Percentiles rank a stretch among this genome's conserved stretches.
phyloP scores from a whole-genome alignment of 2,329 filamentous ascomycete species.

The Teratosphaeria viscida region DNA sequence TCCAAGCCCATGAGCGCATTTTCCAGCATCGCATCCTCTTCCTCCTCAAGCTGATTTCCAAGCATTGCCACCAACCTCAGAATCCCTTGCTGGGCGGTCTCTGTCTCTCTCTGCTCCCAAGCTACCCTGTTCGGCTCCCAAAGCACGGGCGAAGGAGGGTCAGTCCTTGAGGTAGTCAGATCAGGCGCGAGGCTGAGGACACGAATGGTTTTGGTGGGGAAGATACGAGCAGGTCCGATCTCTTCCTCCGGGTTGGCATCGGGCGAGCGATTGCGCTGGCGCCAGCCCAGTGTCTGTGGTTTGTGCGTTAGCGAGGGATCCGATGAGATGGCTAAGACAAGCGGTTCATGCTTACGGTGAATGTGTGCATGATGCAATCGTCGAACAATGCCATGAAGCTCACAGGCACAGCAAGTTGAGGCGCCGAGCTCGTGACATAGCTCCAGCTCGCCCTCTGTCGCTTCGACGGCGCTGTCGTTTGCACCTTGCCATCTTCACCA shows the following conservation, averaged over 20 bases:
- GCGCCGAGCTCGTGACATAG: slow-evolving; percentile 24
- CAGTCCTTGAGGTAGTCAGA: neutral
- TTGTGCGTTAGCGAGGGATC: neutral
- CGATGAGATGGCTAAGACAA: neutral
- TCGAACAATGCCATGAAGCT: slow-evolving; percentile 39
- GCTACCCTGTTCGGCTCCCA: neutral
- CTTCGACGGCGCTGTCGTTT: slow-evolving; percentile 9
- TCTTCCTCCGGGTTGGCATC: slow-evolving; percentile 7
- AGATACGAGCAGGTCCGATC: slow-evolving; percentile 19
- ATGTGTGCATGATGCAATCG: slow-evolving; percentile 39
- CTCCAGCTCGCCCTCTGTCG: slow-evolving; percentile 14
- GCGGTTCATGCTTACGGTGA: slow-evolving; percentile 20
- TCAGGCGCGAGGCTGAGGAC: slow-evolving; percentile 29
- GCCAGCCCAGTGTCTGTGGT: slow-evolving; percentile 7
- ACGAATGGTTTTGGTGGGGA: slow-evolving; percentile 32
- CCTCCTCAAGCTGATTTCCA: neutral
- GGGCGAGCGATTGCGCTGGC: slow-evolving; percentile 6
- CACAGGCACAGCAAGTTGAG: slow-evolving; percentile 32
- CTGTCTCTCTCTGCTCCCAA: neutral
- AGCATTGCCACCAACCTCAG: neutral
- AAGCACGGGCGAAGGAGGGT: neutral
- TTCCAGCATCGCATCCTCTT: neutral
- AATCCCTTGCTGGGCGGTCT: neutral
- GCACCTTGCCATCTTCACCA: slow-evolving; percentile 20
- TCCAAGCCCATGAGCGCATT: neutral